Evolutionary conservation across 768 basidiomycete genomes (phyloP).

Genomic region (Mycena chlorophos): DNA sequence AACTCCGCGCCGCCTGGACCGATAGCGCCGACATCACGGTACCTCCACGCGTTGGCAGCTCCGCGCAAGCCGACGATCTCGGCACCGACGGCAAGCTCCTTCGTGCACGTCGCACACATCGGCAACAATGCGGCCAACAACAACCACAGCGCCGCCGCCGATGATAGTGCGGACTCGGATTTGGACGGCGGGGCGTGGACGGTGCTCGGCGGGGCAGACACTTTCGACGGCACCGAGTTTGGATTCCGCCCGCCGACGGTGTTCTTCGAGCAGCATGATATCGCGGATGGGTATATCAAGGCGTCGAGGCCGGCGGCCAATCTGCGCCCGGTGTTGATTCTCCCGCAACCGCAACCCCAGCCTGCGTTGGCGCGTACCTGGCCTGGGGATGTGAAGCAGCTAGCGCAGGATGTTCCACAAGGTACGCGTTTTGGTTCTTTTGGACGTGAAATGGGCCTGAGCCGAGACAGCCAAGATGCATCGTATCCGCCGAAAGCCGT

Average conservation of each 20-base stretch:
- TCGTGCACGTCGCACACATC: slow-evolving; percentile 67
- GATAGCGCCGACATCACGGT: slow-evolving; percentile 28
- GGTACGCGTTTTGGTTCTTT: neutral
- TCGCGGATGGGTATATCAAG: slow-evolving; percentile 37
- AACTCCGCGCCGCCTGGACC: neutral
- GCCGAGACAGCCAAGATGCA: slow-evolving; percentile 14
- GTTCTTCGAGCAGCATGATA: slow-evolving; percentile 41
- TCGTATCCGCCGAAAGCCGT: slow-evolving; percentile 17
- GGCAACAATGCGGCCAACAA: slow-evolving; percentile 39
- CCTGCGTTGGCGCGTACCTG: neutral
- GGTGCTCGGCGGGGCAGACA: slow-evolving; percentile 30
- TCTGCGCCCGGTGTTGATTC: neutral
- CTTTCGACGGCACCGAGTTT: neutral
- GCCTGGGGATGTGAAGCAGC: neutral
- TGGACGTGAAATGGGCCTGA: slow-evolving; percentile 12
- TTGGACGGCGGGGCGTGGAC: slow-evolving; percentile 57
- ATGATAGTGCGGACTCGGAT: slow-evolving; percentile 37
- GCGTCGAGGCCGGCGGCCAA: neutral
- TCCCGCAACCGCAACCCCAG: neutral
- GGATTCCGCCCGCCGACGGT: neutral
- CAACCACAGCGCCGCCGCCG: neutral
- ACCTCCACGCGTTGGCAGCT: slow-evolving; percentile 25
- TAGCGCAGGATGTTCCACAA: neutral
- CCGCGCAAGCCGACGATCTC: slow-evolving; percentile 45
- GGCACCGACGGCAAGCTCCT: slow-evolving; percentile 57